A percentile compares a stretch with the other conserved stretches of the same genome.
Conservation (phyloP, 768 basidiomycete genomes). For the Fomitopsis serialis region DNA sequence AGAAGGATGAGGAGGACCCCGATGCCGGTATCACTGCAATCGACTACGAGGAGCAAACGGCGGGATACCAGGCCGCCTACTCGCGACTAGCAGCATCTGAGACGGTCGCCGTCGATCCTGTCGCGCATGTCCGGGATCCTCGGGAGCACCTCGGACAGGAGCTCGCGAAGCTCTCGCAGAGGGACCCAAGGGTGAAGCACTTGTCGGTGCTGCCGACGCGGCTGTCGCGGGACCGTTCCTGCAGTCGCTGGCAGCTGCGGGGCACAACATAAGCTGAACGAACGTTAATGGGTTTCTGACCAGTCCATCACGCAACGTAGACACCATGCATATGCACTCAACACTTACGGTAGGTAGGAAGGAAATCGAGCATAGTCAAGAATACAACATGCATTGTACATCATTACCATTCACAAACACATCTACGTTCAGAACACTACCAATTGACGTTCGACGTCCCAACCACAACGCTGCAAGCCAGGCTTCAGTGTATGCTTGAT, state of each 20-base stretch:
- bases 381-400: background rate
- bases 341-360: background rate
- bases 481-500: slow-evolving; percentile 27
- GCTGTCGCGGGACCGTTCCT: slow-evolving; percentile 16
- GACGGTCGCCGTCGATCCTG: slow-evolving; percentile 30
- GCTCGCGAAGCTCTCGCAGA: slow-evolving; percentile 14
- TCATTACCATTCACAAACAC: background rate
- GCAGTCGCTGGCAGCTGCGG: slow-evolving; percentile 12
- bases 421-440: slow-evolving; percentile 26
- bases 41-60: slow-evolving; percentile 86
- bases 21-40: slow-evolving; percentile 64
- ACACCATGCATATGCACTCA: background rate
- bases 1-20: slow-evolving; percentile 37
- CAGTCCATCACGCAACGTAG: background rate
- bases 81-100: slow-evolving; percentile 76
- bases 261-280: slow-evolving; percentile 6
- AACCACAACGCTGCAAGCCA: slow-evolving; percentile 28
- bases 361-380: background rate
- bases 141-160: slow-evolving; percentile 20
- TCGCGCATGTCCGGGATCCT: slow-evolving; percentile 23
- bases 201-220: slow-evolving; percentile 13
- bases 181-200: slow-evolving; percentile 9
- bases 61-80: slow-evolving; percentile 93
- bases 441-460: slow-evolving; percentile 29
- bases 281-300: background rate